These are phyloP conservation scores for Noccaea caerulescens DNA, from an alignment of 345 rosid species.

Conservation along the genomic window DNA sequence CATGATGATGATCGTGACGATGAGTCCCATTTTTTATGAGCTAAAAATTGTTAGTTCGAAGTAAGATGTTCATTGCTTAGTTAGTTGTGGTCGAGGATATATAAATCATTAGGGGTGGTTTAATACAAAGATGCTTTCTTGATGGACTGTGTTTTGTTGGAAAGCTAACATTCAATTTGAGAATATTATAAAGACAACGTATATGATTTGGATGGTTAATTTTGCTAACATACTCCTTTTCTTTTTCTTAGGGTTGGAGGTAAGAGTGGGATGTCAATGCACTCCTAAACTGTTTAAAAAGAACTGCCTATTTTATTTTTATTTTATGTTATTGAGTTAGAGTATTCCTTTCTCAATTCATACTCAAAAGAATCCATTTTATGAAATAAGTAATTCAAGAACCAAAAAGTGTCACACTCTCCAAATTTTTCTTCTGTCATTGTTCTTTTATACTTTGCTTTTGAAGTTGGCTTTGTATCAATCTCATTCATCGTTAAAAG, in stretches of 20 bases:
- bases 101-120: conserved; percentile 19
- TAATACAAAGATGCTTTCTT: conserved; percentile 41
- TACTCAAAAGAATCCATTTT: conserved; percentile 28
- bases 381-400: conserved; percentile 16
- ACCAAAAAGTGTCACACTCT: conserved; percentile 26
- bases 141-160: conserved; percentile 33
- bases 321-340: not conserved
- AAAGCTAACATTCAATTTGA: conserved; percentile 15
- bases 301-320: not conserved
- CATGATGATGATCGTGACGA: conserved; percentile 1
- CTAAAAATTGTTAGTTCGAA: conserved; percentile 12
- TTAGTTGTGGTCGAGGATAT: conserved; percentile 9
- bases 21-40: conserved; percentile 14
- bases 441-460: conserved; percentile 40
- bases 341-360: conserved; percentile 39
- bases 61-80: conserved; percentile 27
- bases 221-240: not conserved
- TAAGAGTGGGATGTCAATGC: conserved; percentile 4
- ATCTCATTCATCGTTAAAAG: conserved; percentile 12
- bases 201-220: not conserved
- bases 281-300: conserved; percentile 2
- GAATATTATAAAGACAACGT: conserved; percentile 27
- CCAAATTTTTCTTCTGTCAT: conserved; percentile 18
- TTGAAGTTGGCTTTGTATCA: conserved; percentile 40
- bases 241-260: not conserved